Evolutionary conservation across 805 yeast species (phyloP).

Genomic region (Peterozyma toletana): DNA sequence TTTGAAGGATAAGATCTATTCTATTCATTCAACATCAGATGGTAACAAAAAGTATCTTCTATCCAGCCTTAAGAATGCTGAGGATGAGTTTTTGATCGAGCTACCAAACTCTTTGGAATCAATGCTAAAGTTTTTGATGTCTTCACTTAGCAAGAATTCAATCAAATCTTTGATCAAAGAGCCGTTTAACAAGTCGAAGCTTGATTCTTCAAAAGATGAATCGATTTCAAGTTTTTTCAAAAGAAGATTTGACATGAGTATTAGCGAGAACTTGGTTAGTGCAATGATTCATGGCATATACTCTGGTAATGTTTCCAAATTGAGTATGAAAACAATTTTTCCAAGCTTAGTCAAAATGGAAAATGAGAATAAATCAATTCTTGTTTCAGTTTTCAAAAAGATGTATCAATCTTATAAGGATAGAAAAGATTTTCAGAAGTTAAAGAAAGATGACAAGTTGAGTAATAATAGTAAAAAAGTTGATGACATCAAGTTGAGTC

Average conservation of each 20-base stretch:
- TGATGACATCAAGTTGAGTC: conserved; percentile 13
- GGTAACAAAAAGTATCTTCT: conserved; percentile 73
- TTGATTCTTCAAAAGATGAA: conserved; percentile 45
- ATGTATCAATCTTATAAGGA: conserved; percentile 15
- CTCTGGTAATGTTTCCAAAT: conserved; percentile 68
- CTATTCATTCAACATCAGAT: conserved; percentile 45
- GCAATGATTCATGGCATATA: conserved; percentile 87
- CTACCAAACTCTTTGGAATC: conserved; percentile 39
- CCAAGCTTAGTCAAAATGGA: conserved; percentile 54
- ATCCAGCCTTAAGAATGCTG: conserved; percentile 14
- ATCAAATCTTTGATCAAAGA: conserved; percentile 41
- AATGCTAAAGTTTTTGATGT: conserved; percentile 25
- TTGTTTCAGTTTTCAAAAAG: conserved; percentile 35
- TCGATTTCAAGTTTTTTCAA: conserved; percentile 58
- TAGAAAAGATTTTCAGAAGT: neutral
- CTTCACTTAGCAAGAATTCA: conserved; percentile 38
- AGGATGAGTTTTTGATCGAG: conserved; percentile 37
- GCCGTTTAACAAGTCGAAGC: conserved; percentile 31
- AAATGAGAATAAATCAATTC: conserved; percentile 47
- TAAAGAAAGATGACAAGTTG: conserved; percentile 1
- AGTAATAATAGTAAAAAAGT: neutral
- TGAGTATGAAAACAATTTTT: conserved; percentile 61
- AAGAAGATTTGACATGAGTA: conserved; percentile 59
- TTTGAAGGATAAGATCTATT: conserved; percentile 42
- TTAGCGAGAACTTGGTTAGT: conserved; percentile 56